These are phyloP conservation scores for Xylaria hypoxylon DNA, from an alignment of 2,329 filamentous ascomycete genomes.

Conservation along the genomic window DNA sequence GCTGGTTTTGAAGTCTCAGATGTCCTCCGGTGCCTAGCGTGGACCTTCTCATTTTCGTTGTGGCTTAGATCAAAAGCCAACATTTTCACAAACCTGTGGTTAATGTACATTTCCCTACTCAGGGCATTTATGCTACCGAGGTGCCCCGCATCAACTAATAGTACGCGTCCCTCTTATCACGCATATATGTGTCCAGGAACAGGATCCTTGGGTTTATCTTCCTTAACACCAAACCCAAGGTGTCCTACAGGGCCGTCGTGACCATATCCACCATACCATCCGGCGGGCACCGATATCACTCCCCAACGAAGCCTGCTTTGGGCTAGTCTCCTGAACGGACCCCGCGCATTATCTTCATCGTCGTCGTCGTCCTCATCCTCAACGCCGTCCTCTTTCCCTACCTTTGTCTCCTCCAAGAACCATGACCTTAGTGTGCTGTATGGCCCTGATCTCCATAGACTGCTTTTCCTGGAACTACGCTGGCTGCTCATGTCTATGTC, in stretches of 20 bases:
- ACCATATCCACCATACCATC: conserved; percentile 13
- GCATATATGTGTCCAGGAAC: conserved; percentile 16
- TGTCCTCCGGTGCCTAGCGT: too few relatives aligned
- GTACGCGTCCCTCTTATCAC: background rate
- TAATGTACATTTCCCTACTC: too few relatives aligned
- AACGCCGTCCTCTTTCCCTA: background rate
- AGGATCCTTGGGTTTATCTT: conserved; percentile 1
- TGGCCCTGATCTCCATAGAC: background rate
- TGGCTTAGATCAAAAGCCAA: too few relatives aligned
- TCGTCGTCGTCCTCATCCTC: background rate
- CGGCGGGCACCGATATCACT: conserved; percentile 10
- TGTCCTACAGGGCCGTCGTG: conserved; percentile 10
- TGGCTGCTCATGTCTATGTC: background rate
- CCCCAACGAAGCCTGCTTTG: conserved; percentile 24
- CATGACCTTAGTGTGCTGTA: background rate
- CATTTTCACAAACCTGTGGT: too few relatives aligned
- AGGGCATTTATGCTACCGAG: too few relatives aligned
- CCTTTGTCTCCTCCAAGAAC: background rate
- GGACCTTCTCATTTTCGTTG: too few relatives aligned
- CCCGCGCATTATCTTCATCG: background rate
- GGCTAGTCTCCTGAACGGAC: background rate
- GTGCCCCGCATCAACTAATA: too few relatives aligned
- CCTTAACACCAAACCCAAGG: conserved; percentile 20
- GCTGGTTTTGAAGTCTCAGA: too few relatives aligned
- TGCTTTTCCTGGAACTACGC: background rate